Conservation (phyloP, 345 rosid genomes). For the Gossypium sturtianum region DNA sequence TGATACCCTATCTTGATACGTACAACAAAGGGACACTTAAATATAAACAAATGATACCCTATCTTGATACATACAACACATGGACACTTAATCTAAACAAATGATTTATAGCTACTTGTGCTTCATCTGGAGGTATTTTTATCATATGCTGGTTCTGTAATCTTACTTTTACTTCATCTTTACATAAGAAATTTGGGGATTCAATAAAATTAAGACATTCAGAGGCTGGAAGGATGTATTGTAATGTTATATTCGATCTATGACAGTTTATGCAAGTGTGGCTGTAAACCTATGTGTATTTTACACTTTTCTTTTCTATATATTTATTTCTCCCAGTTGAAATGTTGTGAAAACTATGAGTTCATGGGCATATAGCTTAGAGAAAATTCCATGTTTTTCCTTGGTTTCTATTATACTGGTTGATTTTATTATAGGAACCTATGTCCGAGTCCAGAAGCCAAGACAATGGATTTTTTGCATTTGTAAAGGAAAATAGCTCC, state of each 20-base stretch:
- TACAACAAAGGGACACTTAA: not conserved
- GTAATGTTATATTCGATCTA: not conserved
- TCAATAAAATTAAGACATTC: not conserved
- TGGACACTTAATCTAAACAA: not conserved
- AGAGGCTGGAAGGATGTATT: too few relatives aligned
- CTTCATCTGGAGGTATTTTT: not conserved
- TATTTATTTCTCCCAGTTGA: not conserved
- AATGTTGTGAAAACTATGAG: not conserved
- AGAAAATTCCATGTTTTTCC: not conserved
- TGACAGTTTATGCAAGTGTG: not conserved
- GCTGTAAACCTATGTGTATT: not conserved
- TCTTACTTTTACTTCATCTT: not conserved
- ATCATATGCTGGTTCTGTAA: not conserved
- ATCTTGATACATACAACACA: not conserved
- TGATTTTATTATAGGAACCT: slow-evolving; percentile 34
- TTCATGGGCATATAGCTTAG: not conserved
- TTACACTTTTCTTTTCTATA: not conserved
- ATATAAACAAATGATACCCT: not conserved
- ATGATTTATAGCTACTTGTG: not conserved
- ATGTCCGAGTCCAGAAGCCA: slow-evolving; percentile 46
- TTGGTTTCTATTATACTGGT: not conserved
- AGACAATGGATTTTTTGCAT: slow-evolving; percentile 43
- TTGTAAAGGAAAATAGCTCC: slow-evolving; percentile 39
- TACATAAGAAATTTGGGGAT: not conserved
- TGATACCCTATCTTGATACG: not conserved